Percentiles rank a stretch among this genome's conserved stretches.
phyloP scores from a whole-genome alignment of 75 land plant genomes.

The Ceratopteris richardii region DNA sequence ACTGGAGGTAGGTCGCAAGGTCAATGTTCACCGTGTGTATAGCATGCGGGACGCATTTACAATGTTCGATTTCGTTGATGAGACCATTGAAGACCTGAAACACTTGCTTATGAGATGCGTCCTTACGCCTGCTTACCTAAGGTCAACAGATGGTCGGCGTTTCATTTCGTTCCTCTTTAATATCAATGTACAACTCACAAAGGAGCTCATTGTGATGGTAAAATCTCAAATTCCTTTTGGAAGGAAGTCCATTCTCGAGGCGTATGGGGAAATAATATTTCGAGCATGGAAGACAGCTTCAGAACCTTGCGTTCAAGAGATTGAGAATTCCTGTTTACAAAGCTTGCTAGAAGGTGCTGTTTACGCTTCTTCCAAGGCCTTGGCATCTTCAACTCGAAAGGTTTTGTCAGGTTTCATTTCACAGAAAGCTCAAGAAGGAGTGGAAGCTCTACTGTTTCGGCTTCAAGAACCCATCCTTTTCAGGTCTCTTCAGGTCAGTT shows the following conservation, averaged over 20 bases:
- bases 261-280: conserved; percentile 61
- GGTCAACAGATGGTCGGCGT: conserved; percentile 55
- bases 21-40: conserved; percentile 55
- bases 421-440: conserved; percentile 53
- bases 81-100: conserved; percentile 75
- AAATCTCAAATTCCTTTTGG: conserved; percentile 78
- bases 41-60: conserved; percentile 53
- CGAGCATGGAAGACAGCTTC: conserved; percentile 58
- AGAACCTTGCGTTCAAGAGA: conserved; percentile 24
- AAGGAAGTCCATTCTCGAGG: conserved; percentile 61
- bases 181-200: conserved; percentile 43
- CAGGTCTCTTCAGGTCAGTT: conserved; percentile 65
- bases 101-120: conserved; percentile 49
- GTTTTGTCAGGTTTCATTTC: conserved; percentile 57
- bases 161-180: conserved; percentile 57
- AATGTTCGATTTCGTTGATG: conserved; percentile 65
- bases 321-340: conserved; percentile 53
- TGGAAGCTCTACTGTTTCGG: conserved; percentile 64
- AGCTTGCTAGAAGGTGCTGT: conserved; percentile 68
- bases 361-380: conserved; percentile 34
- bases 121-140: conserved; percentile 55
- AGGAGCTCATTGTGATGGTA: conserved; percentile 55
- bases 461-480: conserved; percentile 82
- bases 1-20: conserved; percentile 43
- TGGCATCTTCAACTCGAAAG: conserved; percentile 53